These are phyloP conservation scores for Yarrowia osloensis DNA, from an alignment of 805 yeast genomes.

Conservation along the genomic window DNA sequence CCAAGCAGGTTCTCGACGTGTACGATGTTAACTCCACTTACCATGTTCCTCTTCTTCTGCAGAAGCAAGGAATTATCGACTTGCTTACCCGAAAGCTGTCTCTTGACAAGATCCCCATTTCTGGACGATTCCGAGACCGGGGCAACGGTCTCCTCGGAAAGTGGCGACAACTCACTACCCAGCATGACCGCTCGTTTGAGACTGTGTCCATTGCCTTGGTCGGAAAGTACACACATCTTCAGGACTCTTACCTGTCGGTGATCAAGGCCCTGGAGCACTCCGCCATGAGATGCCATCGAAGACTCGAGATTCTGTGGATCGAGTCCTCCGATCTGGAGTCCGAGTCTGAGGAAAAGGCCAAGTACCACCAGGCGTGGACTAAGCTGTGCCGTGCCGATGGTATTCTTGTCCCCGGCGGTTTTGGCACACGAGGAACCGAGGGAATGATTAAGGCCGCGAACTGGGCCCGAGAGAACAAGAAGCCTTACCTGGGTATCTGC, in stretches of 20 bases:
- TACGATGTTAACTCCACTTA: slow-evolving; percentile 96
- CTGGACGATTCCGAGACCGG: slow-evolving; percentile 54
- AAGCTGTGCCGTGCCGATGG: slow-evolving; percentile 92
- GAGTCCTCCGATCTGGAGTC: slow-evolving; percentile 89
- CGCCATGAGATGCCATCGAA: slow-evolving; percentile 83
- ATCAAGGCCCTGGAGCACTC: slow-evolving; percentile 95
- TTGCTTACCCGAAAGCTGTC: slow-evolving; percentile 69
- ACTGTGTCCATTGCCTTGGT: slow-evolving; percentile 93
- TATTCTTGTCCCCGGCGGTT: slow-evolving; percentile 97
- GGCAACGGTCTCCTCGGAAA: slow-evolving; percentile 71
- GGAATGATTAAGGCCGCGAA: slow-evolving; percentile 97
- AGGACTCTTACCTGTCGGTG: slow-evolving; percentile 92
- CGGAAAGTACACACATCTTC: slow-evolving; percentile 94
- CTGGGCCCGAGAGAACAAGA: slow-evolving; percentile 95
- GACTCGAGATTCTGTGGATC: slow-evolving; percentile 90
- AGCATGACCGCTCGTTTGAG: slow-evolving; percentile 80
- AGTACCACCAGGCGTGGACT: slow-evolving; percentile 95
- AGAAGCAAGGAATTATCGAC: slow-evolving; percentile 80
- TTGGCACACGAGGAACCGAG: slow-evolving; percentile 95
- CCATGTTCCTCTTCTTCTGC: slow-evolving; percentile 90
- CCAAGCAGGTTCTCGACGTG: slow-evolving; percentile 95
- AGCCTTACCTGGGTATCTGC: slow-evolving; percentile 96
- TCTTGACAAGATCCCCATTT: slow-evolving; percentile 52
- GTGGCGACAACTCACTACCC: slow-evolving; percentile 79
- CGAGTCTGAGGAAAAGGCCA: slow-evolving; percentile 63